Evolutionary conservation across 2,329 filamentous ascomycete genomes (phyloP).

Genomic region (Talaromyces piceae): DNA sequence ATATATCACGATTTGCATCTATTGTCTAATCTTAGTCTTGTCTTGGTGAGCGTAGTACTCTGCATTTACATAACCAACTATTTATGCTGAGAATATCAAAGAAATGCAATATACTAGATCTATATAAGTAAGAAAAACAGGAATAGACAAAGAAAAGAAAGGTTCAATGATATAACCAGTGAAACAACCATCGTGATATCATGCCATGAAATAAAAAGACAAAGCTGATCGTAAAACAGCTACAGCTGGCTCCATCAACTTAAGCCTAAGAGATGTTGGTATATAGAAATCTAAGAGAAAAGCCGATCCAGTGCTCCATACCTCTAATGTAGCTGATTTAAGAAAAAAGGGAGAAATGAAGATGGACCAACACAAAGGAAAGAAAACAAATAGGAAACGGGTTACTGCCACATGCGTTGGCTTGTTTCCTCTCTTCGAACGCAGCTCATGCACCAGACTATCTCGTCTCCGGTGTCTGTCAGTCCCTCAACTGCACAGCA

Average conservation of each 20-base stretch:
- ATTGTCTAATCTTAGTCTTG: background rate
- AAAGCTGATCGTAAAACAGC: background rate
- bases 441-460: conserved; percentile 33
- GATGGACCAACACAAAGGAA: background rate
- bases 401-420: background rate
- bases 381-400: background rate
- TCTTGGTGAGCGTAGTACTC: too few relatives aligned
- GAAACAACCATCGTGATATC: background rate
- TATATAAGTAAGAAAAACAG: background rate
- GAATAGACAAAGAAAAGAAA: background rate
- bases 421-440: conserved; percentile 15
- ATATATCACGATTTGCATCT: background rate
- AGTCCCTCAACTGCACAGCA: conserved; percentile 33
- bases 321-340: too few relatives aligned
- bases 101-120: background rate
- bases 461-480: conserved; percentile 28
- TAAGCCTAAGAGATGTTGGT: background rate
- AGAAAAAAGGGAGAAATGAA: background rate
- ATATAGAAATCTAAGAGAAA: too few relatives aligned
- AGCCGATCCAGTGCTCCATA: too few relatives aligned
- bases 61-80: background rate
- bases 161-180: background rate
- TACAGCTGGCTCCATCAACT: background rate
- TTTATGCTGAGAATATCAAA: background rate
- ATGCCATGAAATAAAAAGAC: conserved; percentile 6